Conservation (phyloP, 176 grass and related monocot genomes). For the Eremochloa ophiuroides region DNA sequence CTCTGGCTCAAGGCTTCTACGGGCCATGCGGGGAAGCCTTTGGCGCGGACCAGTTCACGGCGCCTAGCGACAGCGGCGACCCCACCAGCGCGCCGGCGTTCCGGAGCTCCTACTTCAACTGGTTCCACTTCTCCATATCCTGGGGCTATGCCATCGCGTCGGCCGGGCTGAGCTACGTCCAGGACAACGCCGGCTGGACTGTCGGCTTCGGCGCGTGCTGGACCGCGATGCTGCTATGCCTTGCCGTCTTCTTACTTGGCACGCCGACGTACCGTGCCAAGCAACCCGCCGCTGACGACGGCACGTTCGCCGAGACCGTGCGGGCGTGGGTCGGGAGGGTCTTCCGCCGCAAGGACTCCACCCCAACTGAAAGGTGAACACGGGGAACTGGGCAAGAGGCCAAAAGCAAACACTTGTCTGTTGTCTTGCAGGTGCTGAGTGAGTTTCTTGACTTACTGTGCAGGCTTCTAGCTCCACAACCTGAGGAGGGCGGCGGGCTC, state of each 20-base stretch:
- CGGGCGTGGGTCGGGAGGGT: not conserved
- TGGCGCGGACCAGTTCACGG: conserved; percentile 72
- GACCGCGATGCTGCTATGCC: conserved; percentile 28
- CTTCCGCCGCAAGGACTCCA: not conserved
- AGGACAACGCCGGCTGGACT: conserved; percentile 66
- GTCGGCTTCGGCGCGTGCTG: conserved; percentile 52
- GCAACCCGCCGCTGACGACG: not conserved
- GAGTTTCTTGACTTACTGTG: not conserved
- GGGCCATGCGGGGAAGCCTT: conserved; percentile 55
- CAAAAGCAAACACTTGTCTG: not conserved
- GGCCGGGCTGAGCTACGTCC: conserved; percentile 36
- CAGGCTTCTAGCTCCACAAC: not conserved
- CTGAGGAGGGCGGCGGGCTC: conserved; percentile 14
- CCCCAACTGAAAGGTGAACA: conserved; percentile 3
- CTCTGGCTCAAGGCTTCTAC: conserved; percentile 53
- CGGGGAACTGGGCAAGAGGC: no score
- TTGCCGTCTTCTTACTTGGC: conserved; percentile 41
- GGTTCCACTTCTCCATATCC: conserved; percentile 63
- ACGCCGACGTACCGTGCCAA: conserved; percentile 22
- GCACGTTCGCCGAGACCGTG: not conserved
- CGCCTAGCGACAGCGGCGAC: not conserved
- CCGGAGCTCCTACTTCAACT: conserved; percentile 80
- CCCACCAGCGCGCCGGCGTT: not conserved
- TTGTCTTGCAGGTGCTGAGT: not conserved
- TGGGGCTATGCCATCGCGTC: conserved; percentile 30